Evolutionary conservation across 2,329 filamentous ascomycete species (phyloP).

Genomic region (Fusarium mexicanum): DNA sequence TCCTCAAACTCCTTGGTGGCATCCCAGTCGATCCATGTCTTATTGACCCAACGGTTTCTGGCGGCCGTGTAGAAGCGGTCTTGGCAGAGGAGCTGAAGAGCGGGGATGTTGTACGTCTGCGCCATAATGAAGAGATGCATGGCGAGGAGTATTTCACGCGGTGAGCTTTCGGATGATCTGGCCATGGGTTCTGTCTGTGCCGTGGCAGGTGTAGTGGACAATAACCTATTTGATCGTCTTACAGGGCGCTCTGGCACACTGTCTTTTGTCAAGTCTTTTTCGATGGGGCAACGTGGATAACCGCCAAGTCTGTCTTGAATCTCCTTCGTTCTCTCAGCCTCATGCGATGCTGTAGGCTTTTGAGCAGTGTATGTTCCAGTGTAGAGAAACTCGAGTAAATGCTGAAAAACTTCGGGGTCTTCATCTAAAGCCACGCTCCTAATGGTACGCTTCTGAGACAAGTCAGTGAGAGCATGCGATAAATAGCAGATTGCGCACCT

Average conservation of each 20-base stretch:
- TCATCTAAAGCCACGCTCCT: constrained; percentile 42
- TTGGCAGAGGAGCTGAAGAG: constrained; percentile 45
- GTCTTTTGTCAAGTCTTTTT: not conserved
- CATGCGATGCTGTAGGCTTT: not conserved
- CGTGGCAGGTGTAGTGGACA: not conserved
- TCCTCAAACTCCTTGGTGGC: constrained; percentile 18
- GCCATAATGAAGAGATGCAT: constrained; percentile 49
- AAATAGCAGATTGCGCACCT: constrained; percentile 14
- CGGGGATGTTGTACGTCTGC: constrained; percentile 48
- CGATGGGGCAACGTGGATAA: constrained; percentile 1
- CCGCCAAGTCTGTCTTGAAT: constrained; percentile 4
- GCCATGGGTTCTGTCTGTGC: not conserved
- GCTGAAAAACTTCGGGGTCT: constrained; percentile 40
- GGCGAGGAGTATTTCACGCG: constrained; percentile 20
- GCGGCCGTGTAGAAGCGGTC: constrained; percentile 45
- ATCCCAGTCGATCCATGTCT: constrained; percentile 5
- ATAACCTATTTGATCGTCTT: constrained; percentile 12
- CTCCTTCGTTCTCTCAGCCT: not conserved
- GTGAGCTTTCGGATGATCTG: not conserved
- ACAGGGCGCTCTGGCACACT: not conserved
- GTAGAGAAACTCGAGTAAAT: constrained; percentile 49
- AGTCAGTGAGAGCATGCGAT: not conserved
- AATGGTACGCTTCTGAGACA: not conserved
- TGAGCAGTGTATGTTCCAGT: constrained; percentile 36
- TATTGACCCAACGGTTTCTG: not conserved